Evolutionary conservation across 2,329 filamentous ascomycete species (phyloP).

Genomic region (Aspergillus sp.): DNA sequence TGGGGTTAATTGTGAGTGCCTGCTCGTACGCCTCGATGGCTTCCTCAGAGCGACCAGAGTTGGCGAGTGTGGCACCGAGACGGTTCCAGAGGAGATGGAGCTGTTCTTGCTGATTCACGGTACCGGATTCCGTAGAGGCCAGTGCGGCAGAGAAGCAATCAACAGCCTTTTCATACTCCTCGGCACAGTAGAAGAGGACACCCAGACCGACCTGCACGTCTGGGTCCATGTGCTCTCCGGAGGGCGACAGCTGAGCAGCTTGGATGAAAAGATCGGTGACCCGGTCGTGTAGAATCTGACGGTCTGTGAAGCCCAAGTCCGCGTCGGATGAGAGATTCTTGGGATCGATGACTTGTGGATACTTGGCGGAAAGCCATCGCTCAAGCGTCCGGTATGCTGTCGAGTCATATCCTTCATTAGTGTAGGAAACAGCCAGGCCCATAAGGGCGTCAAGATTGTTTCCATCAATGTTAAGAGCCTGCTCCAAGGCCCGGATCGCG

Average conservation of each 20-base stretch:
- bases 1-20: conserved; percentile 80
- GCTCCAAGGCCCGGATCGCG: conserved; percentile 87
- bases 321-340: conserved; percentile 64
- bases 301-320: conserved; percentile 93
- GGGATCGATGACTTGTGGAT: conserved; percentile 71
- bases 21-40: conserved; percentile 95
- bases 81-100: conserved; percentile 96
- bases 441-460: conserved; percentile 84
- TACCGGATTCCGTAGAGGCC: conserved; percentile 74
- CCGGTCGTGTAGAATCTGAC: conserved; percentile 78
- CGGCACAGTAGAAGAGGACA: conserved; percentile 93
- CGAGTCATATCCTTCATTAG: conserved; percentile 96
- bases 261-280: conserved; percentile 87
- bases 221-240: conserved; percentile 93
- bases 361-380: conserved; percentile 93
- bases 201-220: conserved; percentile 96
- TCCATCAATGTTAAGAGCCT: conserved; percentile 80
- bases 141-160: conserved; percentile 95
- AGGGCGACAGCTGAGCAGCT: conserved; percentile 84
- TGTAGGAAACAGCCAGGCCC: conserved; percentile 93
- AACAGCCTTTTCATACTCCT: conserved; percentile 97
- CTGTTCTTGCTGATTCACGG: conserved; percentile 75
- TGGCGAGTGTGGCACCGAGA: conserved; percentile 89
- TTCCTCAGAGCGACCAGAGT: conserved; percentile 87
- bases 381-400: conserved; percentile 94